A percentile compares a stretch with the other conserved stretches of the same genome.
phyloP scores from a whole-genome alignment of 1,139 yeast species.

The Saccharomyces hybrid region DNA sequence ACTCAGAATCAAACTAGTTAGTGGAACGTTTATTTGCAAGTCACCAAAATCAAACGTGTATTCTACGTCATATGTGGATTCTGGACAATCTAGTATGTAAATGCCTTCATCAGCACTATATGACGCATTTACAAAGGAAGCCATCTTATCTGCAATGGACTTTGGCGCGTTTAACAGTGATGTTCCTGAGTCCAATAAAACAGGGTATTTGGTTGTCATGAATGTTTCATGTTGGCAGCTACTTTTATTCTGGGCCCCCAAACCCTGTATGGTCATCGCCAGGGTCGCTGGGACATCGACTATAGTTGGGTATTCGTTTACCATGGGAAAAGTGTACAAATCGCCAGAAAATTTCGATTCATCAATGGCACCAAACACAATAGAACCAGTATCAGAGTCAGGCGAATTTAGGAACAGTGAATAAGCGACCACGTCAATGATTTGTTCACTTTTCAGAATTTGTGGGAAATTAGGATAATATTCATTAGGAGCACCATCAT shows the following conservation, averaged over 20 bases:
- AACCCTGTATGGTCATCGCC: conserved; percentile 40
- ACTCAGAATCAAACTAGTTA: conserved; percentile 34
- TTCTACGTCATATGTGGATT: conserved; percentile 6
- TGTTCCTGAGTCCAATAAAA: conserved; percentile 63
- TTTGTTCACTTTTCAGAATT: conserved; percentile 44
- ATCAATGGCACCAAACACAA: conserved; percentile 53
- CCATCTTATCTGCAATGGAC: conserved; percentile 36
- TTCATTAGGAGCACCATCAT: conserved; percentile 21
- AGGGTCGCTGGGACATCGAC: conserved; percentile 34
- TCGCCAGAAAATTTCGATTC: conserved; percentile 40
- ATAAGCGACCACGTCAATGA: conserved; percentile 45
- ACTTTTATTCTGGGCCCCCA: conserved; percentile 32
- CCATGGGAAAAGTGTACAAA: conserved; percentile 39
- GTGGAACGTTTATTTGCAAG: conserved; percentile 41
- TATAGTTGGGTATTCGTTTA: conserved; percentile 32
- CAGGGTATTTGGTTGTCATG: conserved; percentile 33
- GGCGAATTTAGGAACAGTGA: conserved; percentile 42
- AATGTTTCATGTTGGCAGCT: conserved; percentile 26
- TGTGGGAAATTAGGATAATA: conserved; percentile 51
- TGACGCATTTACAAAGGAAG: conserved; percentile 34
- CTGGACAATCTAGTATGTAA: conserved; percentile 34
- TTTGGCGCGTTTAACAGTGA: conserved; percentile 50
- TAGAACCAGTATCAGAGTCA: conserved; percentile 35
- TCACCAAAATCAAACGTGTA: conserved; percentile 48
- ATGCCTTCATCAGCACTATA: conserved; percentile 34